Conservation (phyloP, 2,329 filamentous ascomycete species). For the Helotiales sp. region DNA sequence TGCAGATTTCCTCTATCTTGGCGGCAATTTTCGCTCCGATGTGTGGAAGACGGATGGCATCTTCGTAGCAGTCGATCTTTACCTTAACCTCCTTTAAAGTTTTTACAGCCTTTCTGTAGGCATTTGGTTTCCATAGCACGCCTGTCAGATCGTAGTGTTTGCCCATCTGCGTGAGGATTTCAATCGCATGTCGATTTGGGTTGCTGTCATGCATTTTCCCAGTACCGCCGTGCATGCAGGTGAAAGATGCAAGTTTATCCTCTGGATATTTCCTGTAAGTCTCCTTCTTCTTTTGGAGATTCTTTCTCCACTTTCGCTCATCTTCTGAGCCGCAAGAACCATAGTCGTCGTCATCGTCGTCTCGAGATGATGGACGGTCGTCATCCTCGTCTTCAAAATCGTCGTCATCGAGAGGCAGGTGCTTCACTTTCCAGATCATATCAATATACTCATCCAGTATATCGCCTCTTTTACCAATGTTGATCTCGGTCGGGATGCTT, state of each 20-base stretch:
- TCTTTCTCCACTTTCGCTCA: conserved; percentile 23
- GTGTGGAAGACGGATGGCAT: conserved; percentile 70
- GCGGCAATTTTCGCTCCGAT: conserved; percentile 76
- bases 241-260: conserved; percentile 54
- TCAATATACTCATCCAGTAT: conserved; percentile 69
- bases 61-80: conserved; percentile 69
- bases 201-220: conserved; percentile 52
- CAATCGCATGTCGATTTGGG: conserved; percentile 77
- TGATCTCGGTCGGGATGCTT: background rate
- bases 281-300: conserved; percentile 18
- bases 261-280: conserved; percentile 22
- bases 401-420: conserved; percentile 60
- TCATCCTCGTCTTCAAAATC: conserved; percentile 38
- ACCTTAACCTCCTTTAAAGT: conserved; percentile 68
- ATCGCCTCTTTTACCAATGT: conserved; percentile 47
- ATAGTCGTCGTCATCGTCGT: conserved; percentile 24
- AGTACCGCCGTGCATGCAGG: conserved; percentile 59
- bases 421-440: conserved; percentile 62
- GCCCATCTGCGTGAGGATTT: conserved; percentile 77
- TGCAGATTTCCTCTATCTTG: conserved; percentile 89
- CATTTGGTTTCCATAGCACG: conserved; percentile 76
- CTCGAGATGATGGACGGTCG: conserved; percentile 36
- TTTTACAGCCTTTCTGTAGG: conserved; percentile 79
- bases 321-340: conserved; percentile 43
- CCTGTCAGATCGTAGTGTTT: conserved; percentile 76